phyloP scores from a whole-genome alignment of 768 basidiomycete genomes.

The Amanita phalloides region DNA sequence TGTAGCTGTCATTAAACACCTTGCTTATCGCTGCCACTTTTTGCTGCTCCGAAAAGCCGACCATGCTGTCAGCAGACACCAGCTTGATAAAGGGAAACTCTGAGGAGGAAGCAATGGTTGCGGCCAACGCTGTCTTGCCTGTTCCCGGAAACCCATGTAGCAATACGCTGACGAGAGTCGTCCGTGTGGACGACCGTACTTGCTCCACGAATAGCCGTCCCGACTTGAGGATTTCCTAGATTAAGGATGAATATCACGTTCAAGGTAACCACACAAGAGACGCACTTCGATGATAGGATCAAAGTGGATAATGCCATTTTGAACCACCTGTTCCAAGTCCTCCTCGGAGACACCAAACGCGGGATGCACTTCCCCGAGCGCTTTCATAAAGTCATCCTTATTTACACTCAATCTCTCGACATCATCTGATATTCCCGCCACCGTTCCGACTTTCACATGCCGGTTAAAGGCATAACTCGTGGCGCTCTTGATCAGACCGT shows the following conservation, averaged over 20 bases:
- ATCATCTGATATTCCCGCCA: slow-evolving; percentile 94
- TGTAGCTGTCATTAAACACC: slow-evolving; percentile 91
- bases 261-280: slow-evolving; percentile 7
- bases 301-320: slow-evolving; percentile 94
- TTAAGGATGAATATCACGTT: slow-evolving; percentile 2
- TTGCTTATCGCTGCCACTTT: slow-evolving; percentile 90
- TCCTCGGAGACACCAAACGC: slow-evolving; percentile 98
- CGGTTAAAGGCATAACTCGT: slow-evolving; percentile 97
- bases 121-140: slow-evolving; percentile 92
- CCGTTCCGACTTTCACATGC: slow-evolving; percentile 95
- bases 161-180: slow-evolving; percentile 84
- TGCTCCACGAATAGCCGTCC: slow-evolving; percentile 90
- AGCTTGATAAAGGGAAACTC: slow-evolving; percentile 97
- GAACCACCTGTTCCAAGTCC: slow-evolving; percentile 85
- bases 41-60: slow-evolving; percentile 86
- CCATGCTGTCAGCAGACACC: slow-evolving; percentile 93
- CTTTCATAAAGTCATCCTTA: slow-evolving; percentile 76
- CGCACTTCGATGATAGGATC: slow-evolving; percentile 66
- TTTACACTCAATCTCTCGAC: slow-evolving; percentile 90
- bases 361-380: slow-evolving; percentile 89
- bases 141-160: slow-evolving; percentile 85
- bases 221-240: slow-evolving; percentile 75
- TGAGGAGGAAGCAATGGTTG: slow-evolving; percentile 89
- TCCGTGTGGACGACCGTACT: slow-evolving; percentile 80
- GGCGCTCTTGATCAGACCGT: slow-evolving; percentile 93